These are phyloP conservation scores for Colletotrichum phormii DNA, from an alignment of 2,329 filamentous ascomycete species.

Conservation along the genomic window DNA sequence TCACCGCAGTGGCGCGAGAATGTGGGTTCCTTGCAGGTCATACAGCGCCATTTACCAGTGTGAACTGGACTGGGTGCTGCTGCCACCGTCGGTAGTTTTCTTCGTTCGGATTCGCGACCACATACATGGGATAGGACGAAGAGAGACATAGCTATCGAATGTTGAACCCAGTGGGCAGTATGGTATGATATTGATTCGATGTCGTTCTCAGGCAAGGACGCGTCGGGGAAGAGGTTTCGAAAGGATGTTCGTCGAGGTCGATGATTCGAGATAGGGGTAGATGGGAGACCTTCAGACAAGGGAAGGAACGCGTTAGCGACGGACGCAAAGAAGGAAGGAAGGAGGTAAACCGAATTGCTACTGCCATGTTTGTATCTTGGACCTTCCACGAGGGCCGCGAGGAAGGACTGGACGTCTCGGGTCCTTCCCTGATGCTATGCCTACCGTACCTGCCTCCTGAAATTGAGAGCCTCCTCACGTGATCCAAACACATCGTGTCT, in stretches of 20 bases:
- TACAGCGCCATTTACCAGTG: neutral
- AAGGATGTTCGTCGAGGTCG: neutral
- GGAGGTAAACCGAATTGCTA: neutral
- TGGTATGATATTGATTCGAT: neutral
- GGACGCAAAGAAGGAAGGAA: neutral
- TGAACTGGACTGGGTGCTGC: too few relatives aligned
- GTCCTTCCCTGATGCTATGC: neutral
- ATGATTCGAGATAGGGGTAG: neutral
- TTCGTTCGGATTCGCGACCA: neutral
- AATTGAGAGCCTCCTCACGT: neutral
- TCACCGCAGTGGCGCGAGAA: neutral
- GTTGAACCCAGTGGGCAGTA: neutral
- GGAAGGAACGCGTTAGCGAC: neutral
- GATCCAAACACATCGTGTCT: neutral
- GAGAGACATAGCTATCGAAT: neutral
- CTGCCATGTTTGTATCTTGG: neutral
- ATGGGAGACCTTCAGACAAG: neutral
- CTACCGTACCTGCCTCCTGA: neutral
- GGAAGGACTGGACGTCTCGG: neutral
- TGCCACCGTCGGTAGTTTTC: neutral
- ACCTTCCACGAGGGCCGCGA: neutral
- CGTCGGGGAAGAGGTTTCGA: neutral
- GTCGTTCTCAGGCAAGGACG: neutral
- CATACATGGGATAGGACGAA: neutral
- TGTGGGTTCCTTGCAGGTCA: neutral